Conservation (phyloP, 352 stramenopile species). For the Globisporangium iwayamae region DNA sequence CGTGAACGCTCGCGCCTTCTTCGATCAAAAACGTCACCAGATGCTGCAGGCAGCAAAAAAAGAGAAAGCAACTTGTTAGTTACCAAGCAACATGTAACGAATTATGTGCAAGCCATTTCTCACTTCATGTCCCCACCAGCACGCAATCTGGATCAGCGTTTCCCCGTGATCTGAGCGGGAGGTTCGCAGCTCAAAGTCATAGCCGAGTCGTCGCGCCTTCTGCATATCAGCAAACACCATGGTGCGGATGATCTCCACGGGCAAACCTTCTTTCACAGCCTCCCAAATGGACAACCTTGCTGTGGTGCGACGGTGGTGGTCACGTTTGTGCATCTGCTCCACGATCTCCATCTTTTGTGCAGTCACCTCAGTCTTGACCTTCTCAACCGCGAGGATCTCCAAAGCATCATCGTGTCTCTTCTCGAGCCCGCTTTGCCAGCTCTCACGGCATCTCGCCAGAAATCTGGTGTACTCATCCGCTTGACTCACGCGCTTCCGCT, state of each 20-base stretch:
- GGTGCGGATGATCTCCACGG: slow-evolving; percentile 43
- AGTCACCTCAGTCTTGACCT: slow-evolving; percentile 5
- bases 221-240: slow-evolving; percentile 62
- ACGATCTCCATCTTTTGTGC: slow-evolving; percentile 15
- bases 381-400: slow-evolving; percentile 8
- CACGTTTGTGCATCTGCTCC: slow-evolving; percentile 19
- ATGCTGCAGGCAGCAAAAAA: slow-evolving; percentile 21
- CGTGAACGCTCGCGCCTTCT: slow-evolving; percentile 49
- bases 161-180: slow-evolving; percentile 50
- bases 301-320: slow-evolving; percentile 24
- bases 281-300: slow-evolving; percentile 69
- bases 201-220: slow-evolving; percentile 53
- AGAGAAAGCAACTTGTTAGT: not conserved
- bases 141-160: slow-evolving; percentile 65
- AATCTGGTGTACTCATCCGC: slow-evolving; percentile 25
- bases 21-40: slow-evolving; percentile 55
- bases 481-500: slow-evolving; percentile 16
- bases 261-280: slow-evolving; percentile 43
- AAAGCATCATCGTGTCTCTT: slow-evolving; percentile 30
- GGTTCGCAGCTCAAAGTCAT: slow-evolving; percentile 47
- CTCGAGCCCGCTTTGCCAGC: slow-evolving; percentile 38
- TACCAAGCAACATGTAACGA: not conserved
- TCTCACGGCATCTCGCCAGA: slow-evolving; percentile 30
- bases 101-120: not conserved
- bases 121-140: slow-evolving; percentile 64